These are phyloP conservation scores for Boechera divaricarpa DNA, from an alignment of 345 rosid genomes.

Conservation along the genomic window DNA sequence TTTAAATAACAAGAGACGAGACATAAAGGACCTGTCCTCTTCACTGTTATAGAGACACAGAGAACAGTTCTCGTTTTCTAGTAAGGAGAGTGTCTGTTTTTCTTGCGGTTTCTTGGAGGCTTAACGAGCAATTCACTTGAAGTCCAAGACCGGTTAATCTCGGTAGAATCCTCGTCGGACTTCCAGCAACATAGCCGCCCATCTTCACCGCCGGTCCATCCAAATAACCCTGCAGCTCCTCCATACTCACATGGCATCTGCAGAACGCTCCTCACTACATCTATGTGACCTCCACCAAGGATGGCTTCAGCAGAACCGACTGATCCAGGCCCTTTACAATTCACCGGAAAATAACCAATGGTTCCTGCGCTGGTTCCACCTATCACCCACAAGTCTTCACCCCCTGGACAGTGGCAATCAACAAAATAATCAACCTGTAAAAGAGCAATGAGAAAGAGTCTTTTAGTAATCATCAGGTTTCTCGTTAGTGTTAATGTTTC, in stretches of 20 bases:
- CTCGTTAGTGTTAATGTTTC: background rate
- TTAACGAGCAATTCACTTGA: conserved; percentile 61
- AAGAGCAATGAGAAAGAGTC: conserved; percentile 6
- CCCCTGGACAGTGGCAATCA: conserved; percentile 74
- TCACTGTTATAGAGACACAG: conserved; percentile 4
- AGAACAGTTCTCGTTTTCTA: conserved; percentile 9
- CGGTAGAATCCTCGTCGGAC: conserved; percentile 58
- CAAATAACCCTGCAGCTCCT: conserved; percentile 63
- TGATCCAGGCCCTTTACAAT: conserved; percentile 47
- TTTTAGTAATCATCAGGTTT: background rate
- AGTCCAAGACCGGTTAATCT: conserved; percentile 68
- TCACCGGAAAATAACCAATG: conserved; percentile 83
- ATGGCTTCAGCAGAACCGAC: conserved; percentile 75
- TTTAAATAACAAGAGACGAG: background rate
- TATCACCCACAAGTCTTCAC: conserved; percentile 79
- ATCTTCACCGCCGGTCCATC: conserved; percentile 97
- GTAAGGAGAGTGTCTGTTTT: conserved; percentile 68
- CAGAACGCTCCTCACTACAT: conserved; percentile 71
- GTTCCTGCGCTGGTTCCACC: conserved; percentile 85
- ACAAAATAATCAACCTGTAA: conserved; percentile 91
- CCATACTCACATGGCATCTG: conserved; percentile 58
- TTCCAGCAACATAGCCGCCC: conserved; percentile 93
- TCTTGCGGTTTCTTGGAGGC: conserved; percentile 52
- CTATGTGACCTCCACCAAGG: conserved; percentile 82
- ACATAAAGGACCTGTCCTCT: conserved; percentile 1